Evolutionary conservation across 371 early-diverging fungal species (phyloP).

Genomic region (Syncephalastrum sp.): DNA sequence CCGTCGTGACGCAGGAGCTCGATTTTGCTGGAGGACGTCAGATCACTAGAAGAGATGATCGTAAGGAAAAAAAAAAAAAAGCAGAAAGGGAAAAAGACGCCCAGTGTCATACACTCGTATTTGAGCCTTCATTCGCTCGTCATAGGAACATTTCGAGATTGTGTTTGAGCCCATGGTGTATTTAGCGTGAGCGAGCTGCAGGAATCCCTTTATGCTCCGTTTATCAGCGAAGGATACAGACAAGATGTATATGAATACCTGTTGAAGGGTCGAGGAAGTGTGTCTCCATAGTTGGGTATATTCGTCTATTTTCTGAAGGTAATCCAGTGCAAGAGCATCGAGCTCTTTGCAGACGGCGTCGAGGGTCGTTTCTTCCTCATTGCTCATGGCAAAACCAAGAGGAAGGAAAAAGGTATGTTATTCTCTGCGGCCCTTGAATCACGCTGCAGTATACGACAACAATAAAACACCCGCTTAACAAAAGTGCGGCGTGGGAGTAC

Average conservation of each 20-base stretch:
- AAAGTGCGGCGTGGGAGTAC: no score
- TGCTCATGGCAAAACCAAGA: no score
- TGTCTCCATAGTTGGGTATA: constrained; percentile 31
- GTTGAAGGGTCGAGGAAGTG: constrained; percentile 23
- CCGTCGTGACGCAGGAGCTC: constrained; percentile 1
- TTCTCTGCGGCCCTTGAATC: no score
- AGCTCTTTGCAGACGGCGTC: constrained; percentile 23
- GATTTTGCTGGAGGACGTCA: neutral
- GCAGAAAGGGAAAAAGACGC: no score
- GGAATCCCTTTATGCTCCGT: constrained; percentile 34
- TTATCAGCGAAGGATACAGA: neutral
- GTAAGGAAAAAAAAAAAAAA: no score
- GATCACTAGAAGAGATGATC: neutral
- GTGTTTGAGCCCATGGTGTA: constrained; percentile 54
- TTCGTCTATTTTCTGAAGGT: constrained; percentile 33
- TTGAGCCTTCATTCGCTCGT: constrained; percentile 54
- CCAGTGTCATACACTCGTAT: constrained; percentile 31
- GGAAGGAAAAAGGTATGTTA: no score
- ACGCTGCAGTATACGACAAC: no score
- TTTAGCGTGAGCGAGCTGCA: constrained; percentile 54
- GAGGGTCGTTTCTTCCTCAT: constrained; percentile 6
- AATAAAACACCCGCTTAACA: no score
- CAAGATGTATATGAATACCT: constrained; percentile 14
- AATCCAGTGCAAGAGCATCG: constrained; percentile 29
- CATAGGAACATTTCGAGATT: constrained; percentile 47